These are phyloP conservation scores for Diutina mesorugosa DNA, from an alignment of 1,139 yeast species.

Conservation along the genomic window DNA sequence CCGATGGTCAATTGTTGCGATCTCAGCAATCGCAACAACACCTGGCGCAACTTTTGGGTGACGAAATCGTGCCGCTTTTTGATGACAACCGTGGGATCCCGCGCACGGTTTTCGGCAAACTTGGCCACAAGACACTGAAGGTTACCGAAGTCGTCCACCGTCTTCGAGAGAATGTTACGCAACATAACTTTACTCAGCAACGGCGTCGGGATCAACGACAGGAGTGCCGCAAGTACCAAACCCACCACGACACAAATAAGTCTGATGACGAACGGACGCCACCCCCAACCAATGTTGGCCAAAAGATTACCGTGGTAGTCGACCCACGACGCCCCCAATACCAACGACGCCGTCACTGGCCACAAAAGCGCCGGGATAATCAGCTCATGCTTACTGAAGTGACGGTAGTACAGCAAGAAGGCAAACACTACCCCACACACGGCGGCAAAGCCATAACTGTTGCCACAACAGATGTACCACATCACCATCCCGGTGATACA, in stretches of 20 bases:
- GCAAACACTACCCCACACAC: conserved; percentile 18
- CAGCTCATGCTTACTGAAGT: conserved; percentile 18
- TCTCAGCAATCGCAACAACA: conserved; percentile 13
- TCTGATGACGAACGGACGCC: conserved; percentile 16
- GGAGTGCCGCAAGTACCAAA: conserved; percentile 17
- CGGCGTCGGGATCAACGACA: conserved; percentile 19
- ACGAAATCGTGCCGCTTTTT: conserved; percentile 13
- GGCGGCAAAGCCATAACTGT: conserved; percentile 19
- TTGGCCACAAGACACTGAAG: conserved; percentile 19
- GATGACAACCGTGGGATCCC: conserved; percentile 11
- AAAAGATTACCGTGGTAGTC: conserved; percentile 11
- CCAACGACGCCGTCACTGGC: conserved; percentile 19
- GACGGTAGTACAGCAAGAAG: conserved; percentile 17
- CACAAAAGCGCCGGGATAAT: conserved; percentile 18
- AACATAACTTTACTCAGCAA: conserved; percentile 18
- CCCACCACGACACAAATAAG: conserved; percentile 20
- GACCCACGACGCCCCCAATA: conserved; percentile 24
- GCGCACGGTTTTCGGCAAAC: conserved; percentile 15
- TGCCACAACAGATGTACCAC: conserved; percentile 27
- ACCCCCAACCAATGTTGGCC: conserved; percentile 18
- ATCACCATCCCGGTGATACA: conserved; percentile 19
- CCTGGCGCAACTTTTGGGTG: conserved; percentile 13
- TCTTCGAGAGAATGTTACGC: conserved; percentile 13
- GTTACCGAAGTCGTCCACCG: conserved; percentile 11
- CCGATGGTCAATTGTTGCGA: conserved; percentile 14